These are phyloP conservation scores for Monosporozyma aquatica DNA, from an alignment of 805 yeast genomes.

Conservation along the genomic window DNA sequence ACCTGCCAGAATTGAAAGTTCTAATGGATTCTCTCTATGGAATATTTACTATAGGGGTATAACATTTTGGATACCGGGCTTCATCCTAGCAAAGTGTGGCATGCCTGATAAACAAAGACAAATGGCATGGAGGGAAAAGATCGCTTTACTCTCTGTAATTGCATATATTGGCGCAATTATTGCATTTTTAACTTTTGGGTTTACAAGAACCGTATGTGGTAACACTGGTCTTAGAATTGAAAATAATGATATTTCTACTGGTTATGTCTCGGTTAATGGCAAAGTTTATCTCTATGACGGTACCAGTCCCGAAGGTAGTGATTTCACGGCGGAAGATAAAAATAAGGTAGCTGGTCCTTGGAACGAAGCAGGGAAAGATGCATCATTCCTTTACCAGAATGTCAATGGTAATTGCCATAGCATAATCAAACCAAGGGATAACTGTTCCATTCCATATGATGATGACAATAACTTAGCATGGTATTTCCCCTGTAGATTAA, in stretches of 20 bases:
- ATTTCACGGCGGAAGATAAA: constrained; percentile 52
- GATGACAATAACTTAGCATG: constrained; percentile 66
- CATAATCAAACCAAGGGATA: constrained; percentile 58
- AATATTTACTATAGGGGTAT: constrained; percentile 64
- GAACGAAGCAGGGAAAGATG: constrained; percentile 84
- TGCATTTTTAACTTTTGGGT: constrained; percentile 84
- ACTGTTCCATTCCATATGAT: constrained; percentile 63
- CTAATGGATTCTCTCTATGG: constrained; percentile 41
- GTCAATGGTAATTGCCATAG: constrained; percentile 86
- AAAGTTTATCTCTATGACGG: constrained; percentile 62
- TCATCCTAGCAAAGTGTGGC: constrained; percentile 53
- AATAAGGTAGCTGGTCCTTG: constrained; percentile 72
- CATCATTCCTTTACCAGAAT: constrained; percentile 76
- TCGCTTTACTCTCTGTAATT: constrained; percentile 73
- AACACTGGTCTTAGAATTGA: constrained; percentile 22
- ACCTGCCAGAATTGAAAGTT: constrained; percentile 4
- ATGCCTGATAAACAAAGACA: constrained; percentile 73
- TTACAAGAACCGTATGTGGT: constrained; percentile 74
- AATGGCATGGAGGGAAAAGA: constrained; percentile 95
- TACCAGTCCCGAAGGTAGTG: constrained; percentile 69
- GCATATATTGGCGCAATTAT: constrained; percentile 63
- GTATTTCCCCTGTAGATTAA: constrained; percentile 89
- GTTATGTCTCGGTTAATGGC: constrained; percentile 57
- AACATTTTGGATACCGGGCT: constrained; percentile 90
- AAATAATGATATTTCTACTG: constrained; percentile 1